Conservation (phyloP, 2,329 filamentous ascomycete genomes). For the Colletotrichum orbiculare region DNA sequence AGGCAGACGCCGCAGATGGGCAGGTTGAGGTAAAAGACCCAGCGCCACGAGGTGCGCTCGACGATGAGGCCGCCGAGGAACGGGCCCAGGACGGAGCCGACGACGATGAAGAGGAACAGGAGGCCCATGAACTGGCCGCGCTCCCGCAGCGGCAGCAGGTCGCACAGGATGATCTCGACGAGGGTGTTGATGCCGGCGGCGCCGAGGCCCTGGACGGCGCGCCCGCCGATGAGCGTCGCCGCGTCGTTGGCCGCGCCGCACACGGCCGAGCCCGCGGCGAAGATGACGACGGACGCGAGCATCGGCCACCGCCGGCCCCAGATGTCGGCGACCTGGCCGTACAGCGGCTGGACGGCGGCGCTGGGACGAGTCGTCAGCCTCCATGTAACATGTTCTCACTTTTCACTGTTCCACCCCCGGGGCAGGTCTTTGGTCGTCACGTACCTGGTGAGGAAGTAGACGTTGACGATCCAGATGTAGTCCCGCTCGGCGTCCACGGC, state of each 20-base stretch:
- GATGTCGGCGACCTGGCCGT: conserved; percentile 41
- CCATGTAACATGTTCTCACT: too few species aligned
- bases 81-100: conserved; percentile 48
- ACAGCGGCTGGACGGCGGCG: conserved; percentile 39
- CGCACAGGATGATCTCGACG: conserved; percentile 47
- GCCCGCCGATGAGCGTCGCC: conserved; percentile 55
- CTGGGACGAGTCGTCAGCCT: too few species aligned
- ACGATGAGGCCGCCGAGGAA: conserved; percentile 45
- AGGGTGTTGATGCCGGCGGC: conserved; percentile 38
- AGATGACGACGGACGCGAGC: conserved; percentile 37
- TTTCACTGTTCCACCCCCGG: too few species aligned
- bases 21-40: conserved; percentile 57
- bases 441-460: conserved; percentile 14
- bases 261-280: conserved; percentile 41
- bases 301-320: conserved; percentile 36
- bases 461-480: conserved; percentile 42
- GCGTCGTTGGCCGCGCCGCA: conserved; percentile 38
- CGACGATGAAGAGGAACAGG: conserved; percentile 44
- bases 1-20: conserved; percentile 42
- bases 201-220: conserved; percentile 55
- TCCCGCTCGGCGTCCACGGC: conserved; percentile 37
- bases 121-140: conserved; percentile 53
- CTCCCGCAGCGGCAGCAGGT: conserved; percentile 59
- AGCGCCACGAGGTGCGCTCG: conserved; percentile 51
- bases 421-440: too few species aligned